Base-by-base conservation (phyloP, 371 early-diverging fungal genomes). In the Umbelopsis sp. region DNA sequence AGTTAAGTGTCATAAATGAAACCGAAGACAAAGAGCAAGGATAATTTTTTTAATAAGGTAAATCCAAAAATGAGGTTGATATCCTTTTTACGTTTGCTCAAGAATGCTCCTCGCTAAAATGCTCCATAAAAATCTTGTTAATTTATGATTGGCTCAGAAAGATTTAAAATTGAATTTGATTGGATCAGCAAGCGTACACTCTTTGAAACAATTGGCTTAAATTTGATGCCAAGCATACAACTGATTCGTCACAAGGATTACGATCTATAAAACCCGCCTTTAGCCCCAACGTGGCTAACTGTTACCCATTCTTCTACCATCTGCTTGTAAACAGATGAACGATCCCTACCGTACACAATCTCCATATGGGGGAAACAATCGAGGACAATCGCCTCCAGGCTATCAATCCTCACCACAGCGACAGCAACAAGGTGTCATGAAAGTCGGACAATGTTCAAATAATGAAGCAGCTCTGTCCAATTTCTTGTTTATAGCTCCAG, bases 401-500 rank as follows among this genome's bases (percentile, higher is more conserved):
- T 57, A 57, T 18, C 41, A 64, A 29, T 38, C 64, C 20, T n/a
- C 64, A 22, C 46, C 64, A 18, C 51, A 66, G 35, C 24, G 32
- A 4, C 25, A 24, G 24, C 46, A 29, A 37, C 45, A 64, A 45
- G 24, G 29, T 12, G 48, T 63, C 25, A 65, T 80, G 63, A 78
- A 81, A 65, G 86, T 88, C 10, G 70, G 63, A 62, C 88, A 81
- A 69, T 88, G 89, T 32, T 85, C 94, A 0, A 80, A 82, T 50
- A 91, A 89, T 65, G 77, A 80, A 9, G 82, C 91, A 51, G 94
- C 95, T 9, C 80, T 94, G 69, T 91, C 92, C 11, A 97, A 97
- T 80, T 83, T 77, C 70, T 84, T 93, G 11, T 86, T 88, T 50
- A 86, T 92, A n/a, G 90, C 83, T 70, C 83, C 90, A 20, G 80